Evolutionary conservation across 805 yeast genomes (phyloP).

Genomic region (Yarrowia bubula): DNA sequence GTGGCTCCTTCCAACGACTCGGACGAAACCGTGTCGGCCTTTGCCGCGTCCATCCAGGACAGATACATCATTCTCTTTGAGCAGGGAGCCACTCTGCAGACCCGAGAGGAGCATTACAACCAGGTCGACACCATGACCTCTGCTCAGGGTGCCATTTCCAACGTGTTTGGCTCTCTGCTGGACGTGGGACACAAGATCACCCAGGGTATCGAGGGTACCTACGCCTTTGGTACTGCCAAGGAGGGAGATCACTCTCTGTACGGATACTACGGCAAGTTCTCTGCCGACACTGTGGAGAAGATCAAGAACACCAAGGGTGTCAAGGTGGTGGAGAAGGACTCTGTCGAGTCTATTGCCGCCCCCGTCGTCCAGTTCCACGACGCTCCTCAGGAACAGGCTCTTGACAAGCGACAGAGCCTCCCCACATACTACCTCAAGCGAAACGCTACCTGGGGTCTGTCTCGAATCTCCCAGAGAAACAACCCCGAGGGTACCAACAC

Average conservation of each 20-base stretch:
- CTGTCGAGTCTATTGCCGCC: slow-evolving; percentile 47
- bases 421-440: slow-evolving; percentile 49
- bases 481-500: slow-evolving; percentile 28
- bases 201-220: slow-evolving; percentile 30
- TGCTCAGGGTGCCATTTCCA: not conserved
- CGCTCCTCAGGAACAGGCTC: slow-evolving; percentile 41
- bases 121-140: slow-evolving; percentile 13
- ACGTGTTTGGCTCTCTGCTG: not conserved
- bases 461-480: slow-evolving; percentile 82
- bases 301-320: slow-evolving; percentile 54
- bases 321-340: slow-evolving; percentile 66
- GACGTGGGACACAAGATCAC: slow-evolving; percentile 11
- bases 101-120: slow-evolving; percentile 25
- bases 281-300: slow-evolving; percentile 45
- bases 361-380: slow-evolving; percentile 49
- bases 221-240: slow-evolving; percentile 26
- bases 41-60: slow-evolving; percentile 5
- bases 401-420: not conserved
- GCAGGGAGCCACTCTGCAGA: slow-evolving; percentile 23
- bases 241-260: slow-evolving; percentile 38
- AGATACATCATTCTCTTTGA: slow-evolving; percentile 26
- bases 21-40: slow-evolving; percentile 10
- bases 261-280: slow-evolving; percentile 50
- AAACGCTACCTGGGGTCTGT: slow-evolving; percentile 94
- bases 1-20: slow-evolving; percentile 4